Conservation (phyloP, 768 basidiomycete species). For the Boletellus ananiceps region DNA sequence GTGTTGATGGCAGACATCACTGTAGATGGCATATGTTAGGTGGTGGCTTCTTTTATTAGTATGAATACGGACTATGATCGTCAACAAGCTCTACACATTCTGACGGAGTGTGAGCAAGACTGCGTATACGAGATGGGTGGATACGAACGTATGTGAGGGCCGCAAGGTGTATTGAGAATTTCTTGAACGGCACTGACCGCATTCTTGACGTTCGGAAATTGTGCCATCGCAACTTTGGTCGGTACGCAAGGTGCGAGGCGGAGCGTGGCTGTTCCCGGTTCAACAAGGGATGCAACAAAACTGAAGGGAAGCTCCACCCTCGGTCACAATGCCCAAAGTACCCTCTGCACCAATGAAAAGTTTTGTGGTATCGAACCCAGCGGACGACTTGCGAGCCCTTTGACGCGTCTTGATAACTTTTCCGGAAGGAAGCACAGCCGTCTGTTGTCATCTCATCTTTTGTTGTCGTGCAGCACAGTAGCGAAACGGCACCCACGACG, state of each 20-base stretch:
- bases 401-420: conserved; percentile 84
- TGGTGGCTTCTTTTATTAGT: neutral
- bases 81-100: conserved; percentile 90
- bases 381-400: conserved; percentile 76
- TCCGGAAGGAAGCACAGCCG: conserved; percentile 79
- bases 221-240: conserved; percentile 82
- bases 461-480: neutral
- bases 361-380: conserved; percentile 85
- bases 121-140: neutral
- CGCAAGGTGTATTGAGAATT: conserved; percentile 63
- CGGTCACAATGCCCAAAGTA: conserved; percentile 85
- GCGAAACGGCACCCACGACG: conserved; percentile 42
- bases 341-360: conserved; percentile 89
- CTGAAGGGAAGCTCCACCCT: conserved; percentile 41
- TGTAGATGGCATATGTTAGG: conserved; percentile 19
- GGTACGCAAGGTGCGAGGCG: conserved; percentile 77
- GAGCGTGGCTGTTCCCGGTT: conserved; percentile 56
- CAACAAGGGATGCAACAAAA: neutral
- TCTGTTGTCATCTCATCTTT: conserved; percentile 38
- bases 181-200: conserved; percentile 83
- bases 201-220: conserved; percentile 73
- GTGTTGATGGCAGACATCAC: conserved; percentile 77
- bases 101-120: conserved; percentile 21
- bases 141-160: conserved; percentile 66
- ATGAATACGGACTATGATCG: conserved; percentile 49